These are phyloP conservation scores for Croton setiger DNA, from an alignment of 441 rosid genomes.

Conservation along the genomic window DNA sequence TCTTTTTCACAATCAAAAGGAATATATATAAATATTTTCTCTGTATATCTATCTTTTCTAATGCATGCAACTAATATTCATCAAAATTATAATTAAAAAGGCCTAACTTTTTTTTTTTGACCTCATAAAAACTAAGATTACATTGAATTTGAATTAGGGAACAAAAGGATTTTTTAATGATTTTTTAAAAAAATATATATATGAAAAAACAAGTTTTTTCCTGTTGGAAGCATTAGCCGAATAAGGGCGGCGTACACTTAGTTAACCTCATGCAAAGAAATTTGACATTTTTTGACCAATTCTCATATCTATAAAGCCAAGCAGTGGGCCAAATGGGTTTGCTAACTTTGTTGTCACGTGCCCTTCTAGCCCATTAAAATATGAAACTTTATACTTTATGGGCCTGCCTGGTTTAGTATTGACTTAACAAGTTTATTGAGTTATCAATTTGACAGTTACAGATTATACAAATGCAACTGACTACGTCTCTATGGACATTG, in stretches of 20 bases:
- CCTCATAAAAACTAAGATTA: neutral
- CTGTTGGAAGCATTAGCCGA: conserved; percentile 20
- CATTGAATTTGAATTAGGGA: conserved; percentile 14
- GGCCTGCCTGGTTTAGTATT: no score
- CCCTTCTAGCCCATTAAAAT: no score
- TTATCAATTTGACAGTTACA: no score
- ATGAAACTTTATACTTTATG: no score
- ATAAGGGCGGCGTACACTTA: conserved; percentile 25
- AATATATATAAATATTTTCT: no score
- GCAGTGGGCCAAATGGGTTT: no score
- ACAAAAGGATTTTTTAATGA: conserved; percentile 11
- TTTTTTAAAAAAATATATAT: neutral
- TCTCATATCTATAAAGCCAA: no score
- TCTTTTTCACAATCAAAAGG: conserved; percentile 15
- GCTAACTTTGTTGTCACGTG: neutral
- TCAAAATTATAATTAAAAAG: neutral
- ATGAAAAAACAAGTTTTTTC: neutral
- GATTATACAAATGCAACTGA: no score
- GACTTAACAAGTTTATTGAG: no score
- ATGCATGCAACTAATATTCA: neutral
- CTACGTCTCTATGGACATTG: no score
- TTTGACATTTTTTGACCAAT: conserved; percentile 11
- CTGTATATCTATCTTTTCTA: neutral
- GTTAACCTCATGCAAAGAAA: neutral
- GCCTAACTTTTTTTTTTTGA: conserved; percentile 1